Base-by-base conservation (phyloP, 2,329 filamentous ascomycete species). In the Aspergillus fumigatus region DNA sequence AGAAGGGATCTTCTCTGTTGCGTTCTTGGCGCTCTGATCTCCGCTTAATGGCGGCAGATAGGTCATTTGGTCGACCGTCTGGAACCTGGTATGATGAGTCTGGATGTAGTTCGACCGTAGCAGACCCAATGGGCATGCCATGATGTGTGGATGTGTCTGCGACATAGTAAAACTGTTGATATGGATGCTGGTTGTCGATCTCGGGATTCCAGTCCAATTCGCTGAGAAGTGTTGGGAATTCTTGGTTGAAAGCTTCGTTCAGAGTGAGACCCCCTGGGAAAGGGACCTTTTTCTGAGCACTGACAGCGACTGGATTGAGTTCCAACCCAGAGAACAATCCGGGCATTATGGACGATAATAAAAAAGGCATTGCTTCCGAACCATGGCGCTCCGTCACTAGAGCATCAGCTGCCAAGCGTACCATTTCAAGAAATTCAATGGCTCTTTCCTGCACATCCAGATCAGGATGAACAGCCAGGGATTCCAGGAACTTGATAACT, bases 371-470 rank as follows among this genome's bases (percentile, higher is more conserved):
- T 60, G 94, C 88, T 21, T 75, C 62, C 3, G 45, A 55, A 29
- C 65, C 59, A 19, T 67, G 58, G 14, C 64, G 59, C 41, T 67
- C 63, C 3, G 72, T 66, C 4, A 67, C 70, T 38, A 79, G 61
- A 43, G 93, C 92, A 75, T 99, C 94, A 1, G 87, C 86, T 2
- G 90, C 91, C 48, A 99, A 80, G 57, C 91, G 91, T 67, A 97
- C 84, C 11, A 97, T 80, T 70, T 99, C 94, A 0, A 92, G 82
- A 65, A 96, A 95, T 69, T 97, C 92, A 1, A 97, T 92, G 3
- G 92, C 88, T 55, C 94, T 85, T 73, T 97, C 94, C 74, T 99
- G 94, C 3, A 99, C 92, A 70, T 99, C 94, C 1, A 99, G 80
- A 65, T 87, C 90, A 0, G 93, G 92, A 70, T 97, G 91, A 43